Base-by-base conservation (phyloP, 2,329 filamentous ascomycete species). In the Xylariaceae sp. region DNA sequence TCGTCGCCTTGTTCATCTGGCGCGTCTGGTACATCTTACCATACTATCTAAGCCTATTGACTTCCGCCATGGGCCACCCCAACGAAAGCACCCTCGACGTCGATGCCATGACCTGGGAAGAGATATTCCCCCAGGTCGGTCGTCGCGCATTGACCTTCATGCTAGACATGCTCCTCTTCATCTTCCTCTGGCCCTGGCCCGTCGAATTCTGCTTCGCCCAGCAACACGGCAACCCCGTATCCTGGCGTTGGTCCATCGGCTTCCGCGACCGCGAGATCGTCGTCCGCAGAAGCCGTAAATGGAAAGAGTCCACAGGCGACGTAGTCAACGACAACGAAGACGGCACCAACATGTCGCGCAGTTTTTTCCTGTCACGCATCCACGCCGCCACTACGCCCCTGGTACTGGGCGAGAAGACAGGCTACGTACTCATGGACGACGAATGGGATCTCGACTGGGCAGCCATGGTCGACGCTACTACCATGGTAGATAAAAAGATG, bases 371-470 rank as follows among this genome's bases (percentile, higher is more conserved):
- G 62, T 76, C 76, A 9, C 78, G 83, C 55, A 72, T 95, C 45
- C 71, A 84, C 58, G 79, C 82, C 1, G 91, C 89, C 2, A 86
- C 91, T 3, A 79, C 85, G 12, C 80, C 84, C 27, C 73, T 82
- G 64, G 77, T 85, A 50, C 75, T 92, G 64, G 76, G 80, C 62
- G 79, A 84, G 63, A 96, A 95, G 79, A 96, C 91, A 32, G 91
- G 90, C 26, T 95, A 95, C 68, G 73, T 95, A 60, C 85, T 94
- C 62, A 88, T 95, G 77, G 88, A 91, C 68, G 81, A 80, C 58
- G 81, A 90, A 58, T 97, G 90, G 86, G 88, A 95, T 70, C 75
- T 96, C 57, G 91, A 96, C 69, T 96, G 91, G 80, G 78, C 78
- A 46, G 79, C 80, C 26, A 96, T 96, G 89, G 75, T 90, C 9